phyloP scores from a whole-genome alignment of 73 alveolate species.

The Paramecium sexaurelia region DNA sequence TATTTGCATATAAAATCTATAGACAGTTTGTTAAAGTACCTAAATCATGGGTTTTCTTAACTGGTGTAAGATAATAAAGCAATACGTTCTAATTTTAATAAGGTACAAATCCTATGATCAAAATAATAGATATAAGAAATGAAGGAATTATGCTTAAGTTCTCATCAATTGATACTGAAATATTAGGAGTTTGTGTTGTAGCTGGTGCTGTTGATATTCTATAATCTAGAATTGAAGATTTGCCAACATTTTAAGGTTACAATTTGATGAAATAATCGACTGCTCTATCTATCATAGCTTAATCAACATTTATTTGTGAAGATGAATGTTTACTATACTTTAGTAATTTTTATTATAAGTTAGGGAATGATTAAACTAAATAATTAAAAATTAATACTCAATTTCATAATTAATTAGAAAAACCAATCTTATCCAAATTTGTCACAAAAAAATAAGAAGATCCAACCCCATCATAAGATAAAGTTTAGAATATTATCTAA shows the following conservation, averaged over 20 bases:
- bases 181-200: neutral
- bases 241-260: conserved; percentile 9
- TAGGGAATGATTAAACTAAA: conserved; percentile 22
- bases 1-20: neutral
- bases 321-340: conserved; percentile 34
- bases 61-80: conserved; percentile 30
- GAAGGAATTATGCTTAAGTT: conserved; percentile 1
- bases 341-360: conserved; percentile 5
- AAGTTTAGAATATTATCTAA: neutral
- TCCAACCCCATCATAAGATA: neutral
- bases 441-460: neutral
- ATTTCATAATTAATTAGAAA: neutral
- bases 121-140: neutral
- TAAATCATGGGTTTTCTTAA: neutral
- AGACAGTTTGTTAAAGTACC: conserved; percentile 37
- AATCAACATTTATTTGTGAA: neutral
- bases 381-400: neutral
- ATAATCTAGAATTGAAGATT: neutral
- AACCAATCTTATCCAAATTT: neutral
- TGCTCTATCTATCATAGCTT: conserved; percentile 5
- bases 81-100: neutral
- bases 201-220: conserved; percentile 42
- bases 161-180: neutral
- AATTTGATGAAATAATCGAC: neutral
- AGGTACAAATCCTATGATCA: neutral